Base-by-base conservation (phyloP, 1,284 basidiomycete species). In the Termitomyces sp. region DNA sequence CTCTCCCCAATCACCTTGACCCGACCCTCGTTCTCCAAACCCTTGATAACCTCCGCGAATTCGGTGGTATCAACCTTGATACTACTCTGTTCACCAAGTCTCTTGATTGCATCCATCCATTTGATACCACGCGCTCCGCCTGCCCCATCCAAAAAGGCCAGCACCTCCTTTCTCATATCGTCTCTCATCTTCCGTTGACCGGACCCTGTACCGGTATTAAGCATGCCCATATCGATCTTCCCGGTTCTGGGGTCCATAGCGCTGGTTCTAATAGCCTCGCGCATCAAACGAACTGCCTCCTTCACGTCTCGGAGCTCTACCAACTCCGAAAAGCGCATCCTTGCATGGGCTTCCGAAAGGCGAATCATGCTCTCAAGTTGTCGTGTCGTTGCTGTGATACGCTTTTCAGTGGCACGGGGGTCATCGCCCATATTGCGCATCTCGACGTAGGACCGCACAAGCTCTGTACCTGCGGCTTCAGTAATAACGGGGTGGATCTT, bases 341-440 rank as follows among this genome's bases (percentile, higher is more conserved):
- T 81, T 0, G 96, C 95, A 66, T 99, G 96, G 0, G 90, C 96
- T 71, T 99, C 97, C 0, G 90, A 88, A 26, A 99, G 80, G n/a
- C 97, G 91, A 66, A 99, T 98, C 87, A 99, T 93, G 61, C 86
- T 91, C 71, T 99, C 96, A 28, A 99, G 83, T 71, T 99, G 96
- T 49, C 96, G 84, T 0, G 97, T 98, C 28, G 96, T 99, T 1
- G 97, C 96, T 0, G 97, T 99, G 70, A 99, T 99, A 10, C 96
- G 86, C 64, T 93, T 91, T 70, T 98, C 95, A 54, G 82, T 82
- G 1, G 83, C 83, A 19, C 93, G 84, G 2, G 92, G 86, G 67
- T 98, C 94, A 40, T 87, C 84, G 24, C 95, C 94, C 58, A 92
- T 87, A 68, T 91, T 92, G 50, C 96, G 89, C 77, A 99, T 89